Conservation (phyloP, 2,329 filamentous ascomycete genomes). For the Capronia coronata region DNA sequence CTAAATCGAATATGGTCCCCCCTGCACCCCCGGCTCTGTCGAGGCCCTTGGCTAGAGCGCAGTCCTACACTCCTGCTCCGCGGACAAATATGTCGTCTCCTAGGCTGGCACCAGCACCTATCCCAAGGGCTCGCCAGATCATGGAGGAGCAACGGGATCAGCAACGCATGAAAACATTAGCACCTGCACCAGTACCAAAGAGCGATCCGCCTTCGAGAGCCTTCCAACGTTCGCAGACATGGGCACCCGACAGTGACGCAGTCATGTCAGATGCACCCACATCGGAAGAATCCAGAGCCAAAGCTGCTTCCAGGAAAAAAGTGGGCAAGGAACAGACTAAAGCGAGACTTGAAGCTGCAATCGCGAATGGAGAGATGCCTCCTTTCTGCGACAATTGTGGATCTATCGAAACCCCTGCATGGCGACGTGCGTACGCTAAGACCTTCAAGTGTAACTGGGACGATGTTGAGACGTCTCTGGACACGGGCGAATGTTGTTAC, state of each 20-base stretch:
- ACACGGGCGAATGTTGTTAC: constrained; percentile 66
- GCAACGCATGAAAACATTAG: constrained; percentile 23
- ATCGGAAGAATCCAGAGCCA: constrained; percentile 36
- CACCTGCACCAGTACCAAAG: constrained; percentile 37
- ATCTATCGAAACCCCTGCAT: constrained; percentile 90
- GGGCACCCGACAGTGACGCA: constrained; percentile 41
- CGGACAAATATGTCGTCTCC: constrained; percentile 24
- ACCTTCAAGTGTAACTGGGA: constrained; percentile 63
- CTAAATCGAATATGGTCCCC: constrained; percentile 18
- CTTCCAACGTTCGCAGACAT: constrained; percentile 41
- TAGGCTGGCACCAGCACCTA: constrained; percentile 25
- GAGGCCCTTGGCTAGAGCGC: constrained; percentile 19
- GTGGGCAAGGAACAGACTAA: constrained; percentile 57
- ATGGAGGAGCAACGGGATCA: constrained; percentile 26
- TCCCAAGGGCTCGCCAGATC: constrained; percentile 26
- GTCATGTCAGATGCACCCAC: constrained; percentile 37
- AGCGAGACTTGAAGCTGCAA: constrained; percentile 50
- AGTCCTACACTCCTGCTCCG: constrained; percentile 17
- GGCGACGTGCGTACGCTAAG: constrained; percentile 88
- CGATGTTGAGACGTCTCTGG: constrained; percentile 64
- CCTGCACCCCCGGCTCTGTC: constrained; percentile 16
- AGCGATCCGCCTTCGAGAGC: constrained; percentile 48
- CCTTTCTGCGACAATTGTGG: constrained; percentile 89
- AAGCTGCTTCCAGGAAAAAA: constrained; percentile 57
- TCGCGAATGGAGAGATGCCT: constrained; percentile 76